phyloP scores from a whole-genome alignment of 169 alveolate genomes.

The Eimeria necatrix region DNA sequence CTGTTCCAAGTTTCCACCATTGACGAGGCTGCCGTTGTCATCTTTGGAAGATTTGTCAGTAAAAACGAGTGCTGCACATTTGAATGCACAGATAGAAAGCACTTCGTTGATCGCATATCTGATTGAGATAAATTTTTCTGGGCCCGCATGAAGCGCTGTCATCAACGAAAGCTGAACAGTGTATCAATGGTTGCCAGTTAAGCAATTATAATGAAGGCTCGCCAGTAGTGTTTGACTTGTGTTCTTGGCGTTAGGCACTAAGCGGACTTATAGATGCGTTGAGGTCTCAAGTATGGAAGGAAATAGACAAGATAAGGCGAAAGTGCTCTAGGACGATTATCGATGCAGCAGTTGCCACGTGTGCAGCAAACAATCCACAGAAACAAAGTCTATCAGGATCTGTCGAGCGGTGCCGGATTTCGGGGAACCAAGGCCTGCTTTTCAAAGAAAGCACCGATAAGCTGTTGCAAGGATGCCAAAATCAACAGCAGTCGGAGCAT shows the following conservation, averaged over 20 bases:
- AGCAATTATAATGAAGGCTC: background rate
- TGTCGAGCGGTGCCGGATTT: background rate
- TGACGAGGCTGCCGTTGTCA: slow-evolving; percentile 72
- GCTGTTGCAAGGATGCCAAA: background rate
- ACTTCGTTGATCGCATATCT: too few relatives aligned
- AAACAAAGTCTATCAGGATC: background rate
- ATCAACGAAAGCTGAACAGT: too few relatives aligned
- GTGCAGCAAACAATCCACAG: background rate
- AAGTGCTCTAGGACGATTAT: slow-evolving; percentile 22
- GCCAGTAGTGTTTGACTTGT: background rate
- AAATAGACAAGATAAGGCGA: slow-evolving; percentile 19
- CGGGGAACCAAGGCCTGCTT: background rate
- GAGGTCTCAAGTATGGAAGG: slow-evolving; percentile 48
- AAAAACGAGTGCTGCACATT: background rate
- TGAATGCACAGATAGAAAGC: background rate
- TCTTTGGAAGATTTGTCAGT: slow-evolving; percentile 74
- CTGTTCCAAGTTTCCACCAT: slow-evolving; percentile 42
- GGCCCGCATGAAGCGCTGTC: too few relatives aligned
- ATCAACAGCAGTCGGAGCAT: slow-evolving; percentile 21
- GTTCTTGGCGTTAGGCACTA: slow-evolving; percentile 42
- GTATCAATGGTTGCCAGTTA: too few relatives aligned
- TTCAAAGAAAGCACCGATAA: background rate
- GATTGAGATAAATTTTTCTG: too few relatives aligned
- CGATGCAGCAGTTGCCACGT: slow-evolving; percentile 28
- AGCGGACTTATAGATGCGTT: slow-evolving; percentile 29